Percentiles rank a stretch among this genome's conserved stretches.
Evolutionary conservation across 208 protist species (phyloP).

Genomic region (Trichomonas tenax): DNA sequence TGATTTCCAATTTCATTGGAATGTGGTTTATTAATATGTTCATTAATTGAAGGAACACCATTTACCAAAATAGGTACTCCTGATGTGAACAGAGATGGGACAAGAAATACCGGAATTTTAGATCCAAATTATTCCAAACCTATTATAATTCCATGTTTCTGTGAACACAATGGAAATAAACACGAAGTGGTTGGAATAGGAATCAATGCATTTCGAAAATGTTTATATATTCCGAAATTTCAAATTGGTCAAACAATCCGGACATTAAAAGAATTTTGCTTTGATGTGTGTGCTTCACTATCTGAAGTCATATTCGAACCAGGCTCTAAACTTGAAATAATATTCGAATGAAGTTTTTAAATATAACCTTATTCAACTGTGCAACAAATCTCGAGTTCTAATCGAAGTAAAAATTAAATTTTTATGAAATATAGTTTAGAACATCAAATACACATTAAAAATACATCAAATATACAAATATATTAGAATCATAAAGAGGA

Average conservation of each 20-base stretch:
- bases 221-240: not conserved
- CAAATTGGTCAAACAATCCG: not conserved
- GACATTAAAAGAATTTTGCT: not conserved
- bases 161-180: not conserved
- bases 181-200: not conserved
- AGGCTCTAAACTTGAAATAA: not conserved
- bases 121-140: not conserved
- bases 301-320: not conserved
- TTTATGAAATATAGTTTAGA: too few relatives aligned
- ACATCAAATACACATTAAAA: too few relatives aligned
- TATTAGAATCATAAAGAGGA: too few relatives aligned
- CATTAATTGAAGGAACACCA: not conserved
- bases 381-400: too few relatives aligned
- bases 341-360: too few relatives aligned
- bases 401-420: too few relatives aligned
- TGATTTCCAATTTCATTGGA: too few relatives aligned
- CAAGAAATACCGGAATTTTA: not conserved
- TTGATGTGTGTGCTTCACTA: not conserved
- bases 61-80: not conserved
- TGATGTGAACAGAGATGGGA: not conserved
- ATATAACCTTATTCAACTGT: too few relatives aligned
- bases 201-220: not conserved
- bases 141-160: not conserved
- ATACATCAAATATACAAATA: too few relatives aligned
- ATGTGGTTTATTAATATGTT: not conserved